phyloP scores from a whole-genome alignment of 1,284 basidiomycete genomes.

The Naganishia albida region DNA sequence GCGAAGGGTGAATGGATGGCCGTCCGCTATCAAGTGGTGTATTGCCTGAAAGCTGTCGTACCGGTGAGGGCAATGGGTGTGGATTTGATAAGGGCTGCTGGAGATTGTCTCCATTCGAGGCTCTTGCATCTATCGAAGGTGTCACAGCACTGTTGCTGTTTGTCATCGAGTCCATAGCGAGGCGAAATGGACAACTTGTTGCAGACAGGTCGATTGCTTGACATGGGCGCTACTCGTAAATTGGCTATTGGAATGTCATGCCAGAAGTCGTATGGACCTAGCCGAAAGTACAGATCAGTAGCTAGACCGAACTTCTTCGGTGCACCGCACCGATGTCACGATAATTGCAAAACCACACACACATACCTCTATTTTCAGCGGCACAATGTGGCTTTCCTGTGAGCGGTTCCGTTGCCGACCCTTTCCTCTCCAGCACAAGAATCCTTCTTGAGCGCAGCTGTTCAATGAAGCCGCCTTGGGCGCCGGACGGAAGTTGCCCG shows the following conservation, averaged over 20 bases:
- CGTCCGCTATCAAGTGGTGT: neutral
- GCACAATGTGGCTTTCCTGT: no score
- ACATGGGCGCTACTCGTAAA: conserved; percentile 4
- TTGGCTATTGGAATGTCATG: neutral
- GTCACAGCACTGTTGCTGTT: neutral
- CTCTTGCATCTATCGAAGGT: conserved; percentile 1
- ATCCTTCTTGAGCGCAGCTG: no score
- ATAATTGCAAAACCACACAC: neutral
- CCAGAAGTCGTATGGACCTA: neutral
- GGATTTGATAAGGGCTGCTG: neutral
- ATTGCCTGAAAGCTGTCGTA: conserved; percentile 4
- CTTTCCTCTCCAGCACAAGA: no score
- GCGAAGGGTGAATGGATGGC: conserved; percentile 1
- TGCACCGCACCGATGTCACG: no score
- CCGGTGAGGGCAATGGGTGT: conserved; percentile 1
- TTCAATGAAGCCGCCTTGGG: no score
- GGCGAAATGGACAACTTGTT: neutral
- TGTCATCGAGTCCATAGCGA: conserved; percentile 4
- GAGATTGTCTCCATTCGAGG: neutral
- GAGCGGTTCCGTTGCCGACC: no score
- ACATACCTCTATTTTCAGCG: no score
- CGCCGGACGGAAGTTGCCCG: no score
- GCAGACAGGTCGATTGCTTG: neutral
- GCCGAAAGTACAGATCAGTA: no score
- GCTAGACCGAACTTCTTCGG: no score